Percentiles rank a stretch among this genome's conserved stretches.
Conservation (phyloP, 805 yeast species). For the Yamadazyma paraphyllophila region DNA sequence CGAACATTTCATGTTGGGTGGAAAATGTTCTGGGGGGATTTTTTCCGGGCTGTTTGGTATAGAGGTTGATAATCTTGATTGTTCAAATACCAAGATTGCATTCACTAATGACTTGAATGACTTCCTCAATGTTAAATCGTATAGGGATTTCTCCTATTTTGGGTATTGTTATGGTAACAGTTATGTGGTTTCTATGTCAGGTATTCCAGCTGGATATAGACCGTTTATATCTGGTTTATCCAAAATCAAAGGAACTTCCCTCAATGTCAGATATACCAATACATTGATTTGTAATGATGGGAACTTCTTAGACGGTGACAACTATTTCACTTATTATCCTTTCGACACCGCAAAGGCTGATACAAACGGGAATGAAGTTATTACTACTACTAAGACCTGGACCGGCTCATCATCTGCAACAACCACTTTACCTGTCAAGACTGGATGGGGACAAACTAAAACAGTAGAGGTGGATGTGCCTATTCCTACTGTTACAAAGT, state of each 20-base stretch:
- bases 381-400: conserved; percentile 19
- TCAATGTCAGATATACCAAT: conserved; percentile 7
- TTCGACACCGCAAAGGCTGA: conserved; percentile 7
- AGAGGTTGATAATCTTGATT: conserved; percentile 17
- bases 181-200: conserved; percentile 14
- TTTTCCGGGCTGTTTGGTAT: conserved; percentile 22
- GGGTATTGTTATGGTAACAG: conserved; percentile 15
- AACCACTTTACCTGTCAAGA: conserved; percentile 17
- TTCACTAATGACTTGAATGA: conserved; percentile 21
- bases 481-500: conserved; percentile 15
- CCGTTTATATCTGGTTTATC: conserved; percentile 19
- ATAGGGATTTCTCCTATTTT: conserved; percentile 7
- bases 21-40: conserved; percentile 21
- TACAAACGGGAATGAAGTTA: conserved; percentile 14
- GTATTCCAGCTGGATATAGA: conserved; percentile 29
- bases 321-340: background rate
- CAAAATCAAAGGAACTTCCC: background rate
- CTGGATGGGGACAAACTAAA: conserved; percentile 17
- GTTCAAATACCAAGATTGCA: conserved; percentile 19
- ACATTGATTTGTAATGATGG: conserved; percentile 12
- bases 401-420: conserved; percentile 18
- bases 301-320: background rate
- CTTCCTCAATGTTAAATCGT: conserved; percentile 19
- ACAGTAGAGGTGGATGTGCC: conserved; percentile 24
- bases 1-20: conserved; percentile 15